These are phyloP conservation scores for Mesembryanthemum crystallinum DNA, from an alignment of 148 eudicot genomes.

Conservation along the genomic window DNA sequence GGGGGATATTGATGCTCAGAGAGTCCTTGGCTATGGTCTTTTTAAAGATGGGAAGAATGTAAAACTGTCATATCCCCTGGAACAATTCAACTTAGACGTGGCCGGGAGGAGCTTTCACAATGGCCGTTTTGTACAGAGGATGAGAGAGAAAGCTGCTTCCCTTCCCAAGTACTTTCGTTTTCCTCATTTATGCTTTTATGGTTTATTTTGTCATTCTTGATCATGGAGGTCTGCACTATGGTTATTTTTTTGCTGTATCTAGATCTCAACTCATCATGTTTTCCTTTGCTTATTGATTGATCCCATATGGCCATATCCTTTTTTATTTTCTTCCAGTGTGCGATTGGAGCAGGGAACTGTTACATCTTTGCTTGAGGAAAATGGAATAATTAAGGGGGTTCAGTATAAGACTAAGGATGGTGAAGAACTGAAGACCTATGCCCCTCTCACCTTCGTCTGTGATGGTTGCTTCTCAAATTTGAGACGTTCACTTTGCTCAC, in stretches of 20 bases:
- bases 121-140: conserved; percentile 72
- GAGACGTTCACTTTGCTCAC: conserved; percentile 62
- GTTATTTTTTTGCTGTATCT: not conserved
- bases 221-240: not conserved
- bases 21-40: conserved; percentile 64
- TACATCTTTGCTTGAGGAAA: conserved; percentile 56
- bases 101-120: conserved; percentile 84
- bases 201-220: not conserved
- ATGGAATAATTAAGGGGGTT: conserved; percentile 64
- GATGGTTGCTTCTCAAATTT: conserved; percentile 79
- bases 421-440: conserved; percentile 39
- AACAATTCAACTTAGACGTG: conserved; percentile 49
- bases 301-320: not conserved
- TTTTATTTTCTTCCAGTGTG: conserved; percentile 39
- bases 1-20: conserved; percentile 65
- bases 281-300: not conserved
- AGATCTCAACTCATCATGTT: not conserved
- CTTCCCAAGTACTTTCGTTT: conserved; percentile 51
- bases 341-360: conserved; percentile 72
- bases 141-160: conserved; percentile 65
- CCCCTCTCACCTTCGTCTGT: conserved; percentile 74
- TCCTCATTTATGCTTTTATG: conserved; percentile 1
- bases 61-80: conserved; percentile 63
- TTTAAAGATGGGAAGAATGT: conserved; percentile 62
- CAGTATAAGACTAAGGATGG: conserved; percentile 62